A percentile compares a stretch with the other conserved stretches of the same genome.
phyloP scores from a whole-genome alignment of 371 early-diverging fungal genomes.

The Blastocladiella emersonii region DNA sequence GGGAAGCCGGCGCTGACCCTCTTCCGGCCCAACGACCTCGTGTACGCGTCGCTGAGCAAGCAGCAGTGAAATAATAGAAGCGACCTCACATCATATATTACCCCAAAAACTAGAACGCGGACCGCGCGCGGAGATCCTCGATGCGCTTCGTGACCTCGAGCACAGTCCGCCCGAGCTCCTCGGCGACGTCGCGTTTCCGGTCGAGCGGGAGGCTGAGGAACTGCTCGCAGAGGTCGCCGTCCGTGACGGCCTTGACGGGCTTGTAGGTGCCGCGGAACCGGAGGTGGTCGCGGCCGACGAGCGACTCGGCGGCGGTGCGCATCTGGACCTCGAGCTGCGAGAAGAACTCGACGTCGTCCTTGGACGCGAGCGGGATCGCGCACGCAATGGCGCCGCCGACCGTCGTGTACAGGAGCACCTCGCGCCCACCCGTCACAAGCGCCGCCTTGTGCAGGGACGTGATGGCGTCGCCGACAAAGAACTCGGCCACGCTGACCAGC shows the following conservation, averaged over 20 bases:
- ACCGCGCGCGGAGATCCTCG: constrained; percentile 59
- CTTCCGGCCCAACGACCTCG: too few relatives aligned
- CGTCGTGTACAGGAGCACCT: constrained; percentile 70
- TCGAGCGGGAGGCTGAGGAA: constrained; percentile 52
- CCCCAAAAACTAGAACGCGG: constrained; percentile 11
- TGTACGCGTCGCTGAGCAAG: too few relatives aligned
- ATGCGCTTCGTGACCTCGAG: constrained; percentile 82
- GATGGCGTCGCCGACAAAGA: constrained; percentile 71
- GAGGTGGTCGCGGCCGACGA: constrained; percentile 82
- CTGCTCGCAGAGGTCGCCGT: constrained; percentile 87
- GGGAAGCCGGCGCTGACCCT: too few relatives aligned
- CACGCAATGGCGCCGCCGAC: constrained; percentile 70
- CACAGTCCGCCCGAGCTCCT: constrained; percentile 72
- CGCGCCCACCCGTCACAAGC: constrained; percentile 71
- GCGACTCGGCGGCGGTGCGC: constrained; percentile 45
- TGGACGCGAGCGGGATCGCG: constrained; percentile 69
- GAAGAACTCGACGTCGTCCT: constrained; percentile 87
- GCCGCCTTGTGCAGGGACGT: constrained; percentile 62
- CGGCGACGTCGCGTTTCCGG: constrained; percentile 61
- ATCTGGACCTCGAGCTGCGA: constrained; percentile 82
- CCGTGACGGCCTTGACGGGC: constrained; percentile 75
- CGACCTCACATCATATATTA: too few relatives aligned
- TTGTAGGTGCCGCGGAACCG: constrained; percentile 61
- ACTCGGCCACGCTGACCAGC: constrained; percentile 56
- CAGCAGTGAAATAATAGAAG: too few relatives aligned